These are phyloP conservation scores for Taxillus chinensis DNA, from an alignment of 164 flowering plant genomes.

Conservation along the genomic window DNA sequence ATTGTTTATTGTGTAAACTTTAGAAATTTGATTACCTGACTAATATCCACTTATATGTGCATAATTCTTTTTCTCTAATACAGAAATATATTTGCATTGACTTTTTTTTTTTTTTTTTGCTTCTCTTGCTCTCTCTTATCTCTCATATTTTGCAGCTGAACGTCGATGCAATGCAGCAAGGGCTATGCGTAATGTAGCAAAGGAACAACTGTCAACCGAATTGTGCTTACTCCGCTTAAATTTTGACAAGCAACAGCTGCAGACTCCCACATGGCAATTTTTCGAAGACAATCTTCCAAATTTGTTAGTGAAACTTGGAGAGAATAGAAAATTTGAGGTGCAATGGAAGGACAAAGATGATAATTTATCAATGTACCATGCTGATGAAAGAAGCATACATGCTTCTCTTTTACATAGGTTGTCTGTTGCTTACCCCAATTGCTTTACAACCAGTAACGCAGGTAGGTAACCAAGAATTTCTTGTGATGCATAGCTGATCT, in stretches of 20 bases:
- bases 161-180: constrained; percentile 46
- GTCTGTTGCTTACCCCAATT: constrained; percentile 38
- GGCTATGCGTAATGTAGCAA: constrained; percentile 61
- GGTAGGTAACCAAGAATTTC: constrained; percentile 39
- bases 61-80: too few species aligned
- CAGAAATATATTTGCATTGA: too few species aligned
- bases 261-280: constrained; percentile 39
- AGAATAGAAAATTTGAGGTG: constrained; percentile 41
- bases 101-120: too few species aligned
- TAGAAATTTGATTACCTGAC: too few species aligned
- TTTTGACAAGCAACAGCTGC: constrained; percentile 48
- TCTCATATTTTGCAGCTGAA: constrained; percentile 30
- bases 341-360: constrained; percentile 38
- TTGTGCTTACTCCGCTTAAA: constrained; percentile 54
- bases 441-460: constrained; percentile 26
- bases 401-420: constrained; percentile 39
- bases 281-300: constrained; percentile 60
- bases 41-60: too few species aligned
- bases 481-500: neutral
- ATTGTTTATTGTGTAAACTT: too few species aligned
- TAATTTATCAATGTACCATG: constrained; percentile 15
- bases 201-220: constrained; percentile 40
- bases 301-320: constrained; percentile 24
- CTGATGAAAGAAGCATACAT: constrained; percentile 30
- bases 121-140: neutral